A percentile compares a stretch with the other conserved stretches of the same genome.
These are phyloP conservation scores for Trametes cingulata DNA, from an alignment of 768 basidiomycete genomes.

Conservation along the genomic window DNA sequence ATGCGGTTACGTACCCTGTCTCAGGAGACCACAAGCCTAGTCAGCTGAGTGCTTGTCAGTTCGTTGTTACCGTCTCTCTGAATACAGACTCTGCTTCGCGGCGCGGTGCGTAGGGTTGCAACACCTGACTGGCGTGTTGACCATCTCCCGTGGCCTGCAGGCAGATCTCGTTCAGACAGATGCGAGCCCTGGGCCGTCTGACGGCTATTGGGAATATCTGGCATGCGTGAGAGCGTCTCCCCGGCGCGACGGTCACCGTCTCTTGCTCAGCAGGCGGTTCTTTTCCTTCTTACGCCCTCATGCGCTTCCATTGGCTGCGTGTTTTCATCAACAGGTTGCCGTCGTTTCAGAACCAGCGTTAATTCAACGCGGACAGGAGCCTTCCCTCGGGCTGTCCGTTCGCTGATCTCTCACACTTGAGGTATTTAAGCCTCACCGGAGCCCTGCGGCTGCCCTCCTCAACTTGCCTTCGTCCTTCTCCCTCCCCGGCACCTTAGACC, in stretches of 20 bases:
- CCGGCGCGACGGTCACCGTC: background rate
- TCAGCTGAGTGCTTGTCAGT: background rate
- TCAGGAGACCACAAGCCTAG: background rate
- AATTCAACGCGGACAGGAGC: background rate
- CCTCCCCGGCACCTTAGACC: constrained; percentile 1
- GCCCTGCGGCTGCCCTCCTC: background rate
- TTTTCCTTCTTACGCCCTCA: background rate
- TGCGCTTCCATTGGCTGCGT: background rate
- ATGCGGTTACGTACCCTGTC: no score
- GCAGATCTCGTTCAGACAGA: background rate
- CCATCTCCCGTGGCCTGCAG: background rate
- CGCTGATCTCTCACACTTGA: constrained; percentile 4
- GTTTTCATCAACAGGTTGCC: constrained; percentile 9
- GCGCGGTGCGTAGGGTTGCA: no score
- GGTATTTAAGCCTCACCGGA: constrained; percentile 1
- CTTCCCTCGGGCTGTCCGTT: constrained; percentile 6
- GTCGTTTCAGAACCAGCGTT: constrained; percentile 12
- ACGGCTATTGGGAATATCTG: background rate
- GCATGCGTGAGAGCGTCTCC: constrained; percentile 4
- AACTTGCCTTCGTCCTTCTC: constrained; percentile 2
- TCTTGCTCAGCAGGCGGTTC: background rate
- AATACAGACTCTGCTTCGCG: no score
- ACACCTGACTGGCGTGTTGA: background rate
- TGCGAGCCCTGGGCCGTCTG: background rate
- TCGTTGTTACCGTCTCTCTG: no score